Percentiles rank a stretch among this genome's conserved stretches.
These are phyloP conservation scores for Limnomonas spitsbergensis DNA, from an alignment of 139 green algal genomes.

Conservation along the genomic window DNA sequence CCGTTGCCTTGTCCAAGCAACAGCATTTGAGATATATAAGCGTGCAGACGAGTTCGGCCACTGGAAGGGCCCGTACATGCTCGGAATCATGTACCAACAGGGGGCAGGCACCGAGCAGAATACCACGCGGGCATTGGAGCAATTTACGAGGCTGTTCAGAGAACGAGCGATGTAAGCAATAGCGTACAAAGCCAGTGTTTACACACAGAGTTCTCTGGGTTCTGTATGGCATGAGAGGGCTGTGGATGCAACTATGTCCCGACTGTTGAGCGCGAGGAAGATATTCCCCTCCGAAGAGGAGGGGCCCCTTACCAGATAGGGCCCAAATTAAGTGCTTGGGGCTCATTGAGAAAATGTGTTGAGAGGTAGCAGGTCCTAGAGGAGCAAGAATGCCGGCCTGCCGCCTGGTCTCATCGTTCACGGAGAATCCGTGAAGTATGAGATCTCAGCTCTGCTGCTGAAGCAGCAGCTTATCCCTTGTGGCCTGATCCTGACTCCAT, in stretches of 20 bases:
- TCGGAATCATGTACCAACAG: conserved; percentile 32
- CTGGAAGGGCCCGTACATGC: conserved; percentile 41
- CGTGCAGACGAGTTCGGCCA: conserved; percentile 29
- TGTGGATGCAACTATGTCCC: no score
- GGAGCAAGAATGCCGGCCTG: no score
- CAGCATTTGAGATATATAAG: conserved; percentile 35
- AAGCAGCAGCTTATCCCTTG: neutral
- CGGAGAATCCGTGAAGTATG: neutral
- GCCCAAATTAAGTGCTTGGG: no score
- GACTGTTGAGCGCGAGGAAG: no score
- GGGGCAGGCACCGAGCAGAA: conserved; percentile 20
- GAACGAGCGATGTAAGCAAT: conserved; percentile 19
- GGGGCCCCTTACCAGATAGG: no score
- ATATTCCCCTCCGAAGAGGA: no score
- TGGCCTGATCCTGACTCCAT: neutral
- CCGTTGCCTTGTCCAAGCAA: neutral
- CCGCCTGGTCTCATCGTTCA: no score
- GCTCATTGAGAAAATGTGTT: neutral
- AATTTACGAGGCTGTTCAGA: conserved; percentile 25
- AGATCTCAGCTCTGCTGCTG: neutral
- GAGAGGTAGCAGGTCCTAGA: neutral
- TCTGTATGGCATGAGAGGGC: neutral
- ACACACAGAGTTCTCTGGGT: neutral
- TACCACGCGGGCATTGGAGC: conserved; percentile 15
- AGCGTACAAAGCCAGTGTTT: neutral